Evolutionary conservation across 2,329 filamentous ascomycete species (phyloP).

Genomic region (Chrysoporthe austroafricana): DNA sequence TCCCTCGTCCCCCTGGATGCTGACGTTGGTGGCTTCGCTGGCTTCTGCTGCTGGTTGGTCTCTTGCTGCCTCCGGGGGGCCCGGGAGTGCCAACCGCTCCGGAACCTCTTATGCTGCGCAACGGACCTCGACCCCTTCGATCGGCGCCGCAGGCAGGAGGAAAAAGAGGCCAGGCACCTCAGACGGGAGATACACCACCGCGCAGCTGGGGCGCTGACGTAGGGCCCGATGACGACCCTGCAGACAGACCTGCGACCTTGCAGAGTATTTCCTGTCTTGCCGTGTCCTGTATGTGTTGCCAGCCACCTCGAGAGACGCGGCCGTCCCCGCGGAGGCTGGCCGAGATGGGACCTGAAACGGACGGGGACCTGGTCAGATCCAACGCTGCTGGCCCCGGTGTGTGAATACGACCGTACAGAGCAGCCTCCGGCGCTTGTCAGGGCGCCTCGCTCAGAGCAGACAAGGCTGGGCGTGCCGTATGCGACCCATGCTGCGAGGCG

Average conservation of each 20-base stretch:
- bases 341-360: not conserved
- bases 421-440: not conserved
- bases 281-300: not conserved
- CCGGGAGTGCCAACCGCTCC: not conserved
- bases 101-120: not conserved
- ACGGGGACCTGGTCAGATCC: not conserved
- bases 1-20: not conserved
- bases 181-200: not conserved
- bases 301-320: not conserved
- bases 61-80: not conserved
- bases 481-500: no score
- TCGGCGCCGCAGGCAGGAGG: not conserved
- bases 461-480: no score
- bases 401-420: not conserved
- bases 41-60: not conserved
- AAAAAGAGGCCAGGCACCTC: not conserved
- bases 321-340: not conserved
- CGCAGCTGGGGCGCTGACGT: no score
- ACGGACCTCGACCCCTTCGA: not conserved
- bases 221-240: not conserved
- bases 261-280: not conserved
- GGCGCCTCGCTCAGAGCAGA: not conserved
- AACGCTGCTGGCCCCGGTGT: not conserved
- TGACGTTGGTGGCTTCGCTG: conserved; percentile 3
- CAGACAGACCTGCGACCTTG: not conserved